These are phyloP conservation scores for Exserohilum rostratum DNA, from an alignment of 2,329 filamentous ascomycete genomes.

Conservation along the genomic window DNA sequence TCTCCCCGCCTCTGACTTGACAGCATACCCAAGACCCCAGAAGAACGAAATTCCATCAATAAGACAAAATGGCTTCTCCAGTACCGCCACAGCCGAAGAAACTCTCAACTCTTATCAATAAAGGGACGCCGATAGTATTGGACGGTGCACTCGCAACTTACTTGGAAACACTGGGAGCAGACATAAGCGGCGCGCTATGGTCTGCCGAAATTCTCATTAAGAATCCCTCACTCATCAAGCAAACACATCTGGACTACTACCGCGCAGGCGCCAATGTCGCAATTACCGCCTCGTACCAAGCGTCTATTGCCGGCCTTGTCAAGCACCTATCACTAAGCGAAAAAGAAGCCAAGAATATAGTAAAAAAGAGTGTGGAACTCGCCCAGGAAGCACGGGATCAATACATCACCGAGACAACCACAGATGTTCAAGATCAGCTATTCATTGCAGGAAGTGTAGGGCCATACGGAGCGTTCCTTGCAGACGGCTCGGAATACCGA, in stretches of 20 bases:
- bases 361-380: constrained; percentile 51
- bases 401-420: constrained; percentile 21
- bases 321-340: constrained; percentile 46
- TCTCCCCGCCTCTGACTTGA: background rate
- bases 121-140: constrained; percentile 45
- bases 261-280: constrained; percentile 54
- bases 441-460: constrained; percentile 56
- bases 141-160: constrained; percentile 58
- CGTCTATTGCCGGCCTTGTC: constrained; percentile 49
- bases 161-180: constrained; percentile 52
- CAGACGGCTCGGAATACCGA: constrained; percentile 55
- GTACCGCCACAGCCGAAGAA: constrained; percentile 1
- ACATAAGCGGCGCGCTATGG: constrained; percentile 54
- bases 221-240: constrained; percentile 50
- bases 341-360: constrained; percentile 43
- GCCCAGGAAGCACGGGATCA: constrained; percentile 49
- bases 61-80: constrained; percentile 1
- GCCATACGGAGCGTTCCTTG: constrained; percentile 56
- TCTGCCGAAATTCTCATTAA: constrained; percentile 52
- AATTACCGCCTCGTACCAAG: constrained; percentile 57
- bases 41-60: background rate
- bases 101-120: constrained; percentile 18
- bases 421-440: constrained; percentile 13
- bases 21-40: background rate
- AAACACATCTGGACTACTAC: constrained; percentile 55